phyloP scores from a whole-genome alignment of 192 early-diverging fungal genomes.

The Umbelopsis vinacea region DNA sequence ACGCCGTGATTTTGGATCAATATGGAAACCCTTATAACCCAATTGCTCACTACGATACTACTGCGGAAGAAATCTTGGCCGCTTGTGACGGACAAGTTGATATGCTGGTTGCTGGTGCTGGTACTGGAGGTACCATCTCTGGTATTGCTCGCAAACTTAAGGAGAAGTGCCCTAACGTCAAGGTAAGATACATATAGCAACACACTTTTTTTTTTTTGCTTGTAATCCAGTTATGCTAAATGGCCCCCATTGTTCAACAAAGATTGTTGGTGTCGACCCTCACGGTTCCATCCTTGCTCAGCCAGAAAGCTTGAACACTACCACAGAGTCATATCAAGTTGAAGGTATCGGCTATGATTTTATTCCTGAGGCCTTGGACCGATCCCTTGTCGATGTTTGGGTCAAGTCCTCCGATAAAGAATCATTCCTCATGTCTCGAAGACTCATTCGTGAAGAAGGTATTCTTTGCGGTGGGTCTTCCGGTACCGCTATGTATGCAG shows the following conservation, averaged over 20 bases:
- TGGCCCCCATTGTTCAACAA: background rate
- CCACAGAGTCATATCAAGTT: slow-evolving; percentile 79
- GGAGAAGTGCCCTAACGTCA: slow-evolving; percentile 85
- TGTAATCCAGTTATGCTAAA: background rate
- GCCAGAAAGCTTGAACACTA: slow-evolving; percentile 79
- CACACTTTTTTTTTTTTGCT: background rate
- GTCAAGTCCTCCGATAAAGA: slow-evolving; percentile 96
- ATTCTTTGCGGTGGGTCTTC: slow-evolving; percentile 96
- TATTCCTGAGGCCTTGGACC: slow-evolving; percentile 90
- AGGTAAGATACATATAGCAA: slow-evolving; percentile 39
- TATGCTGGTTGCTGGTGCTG: slow-evolving; percentile 94
- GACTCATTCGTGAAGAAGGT: slow-evolving; percentile 96
- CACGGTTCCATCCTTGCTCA: slow-evolving; percentile 92
- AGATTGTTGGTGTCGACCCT: slow-evolving; percentile 95
- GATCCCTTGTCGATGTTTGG: slow-evolving; percentile 89
- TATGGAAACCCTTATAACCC: slow-evolving; percentile 98
- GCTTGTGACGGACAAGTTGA: slow-evolving; percentile 89
- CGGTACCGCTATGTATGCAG: slow-evolving; percentile 91
- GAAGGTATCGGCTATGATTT: slow-evolving; percentile 99
- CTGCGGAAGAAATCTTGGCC: slow-evolving; percentile 83
- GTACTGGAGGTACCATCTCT: slow-evolving; percentile 98
- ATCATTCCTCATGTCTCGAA: slow-evolving; percentile 93
- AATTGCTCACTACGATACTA: slow-evolving; percentile 94
- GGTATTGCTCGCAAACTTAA: slow-evolving; percentile 95
- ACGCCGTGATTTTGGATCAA: slow-evolving; percentile 97